phyloP scores from a whole-genome alignment of 176 grass and related monocot genomes.

The Oryza longistaminata region DNA sequence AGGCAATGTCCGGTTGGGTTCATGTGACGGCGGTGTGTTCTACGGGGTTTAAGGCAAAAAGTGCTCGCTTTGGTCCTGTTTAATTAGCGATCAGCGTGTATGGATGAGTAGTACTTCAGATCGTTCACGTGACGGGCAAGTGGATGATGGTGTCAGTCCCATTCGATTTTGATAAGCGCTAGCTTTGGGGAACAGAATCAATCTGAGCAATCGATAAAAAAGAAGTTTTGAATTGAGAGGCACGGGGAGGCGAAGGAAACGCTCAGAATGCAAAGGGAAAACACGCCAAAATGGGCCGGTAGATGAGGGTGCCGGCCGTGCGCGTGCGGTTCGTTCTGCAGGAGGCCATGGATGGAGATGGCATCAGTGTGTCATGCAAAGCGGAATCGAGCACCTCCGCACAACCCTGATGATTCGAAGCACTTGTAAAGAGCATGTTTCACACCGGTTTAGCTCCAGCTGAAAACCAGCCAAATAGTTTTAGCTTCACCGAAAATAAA shows the following conservation, averaged over 20 bases:
- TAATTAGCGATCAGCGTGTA: too few relatives aligned
- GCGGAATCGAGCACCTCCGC: background rate
- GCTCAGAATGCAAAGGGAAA: too few relatives aligned
- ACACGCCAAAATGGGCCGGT: too few relatives aligned
- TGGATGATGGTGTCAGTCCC: background rate
- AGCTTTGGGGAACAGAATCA: background rate
- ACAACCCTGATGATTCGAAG: background rate
- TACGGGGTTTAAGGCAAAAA: too few relatives aligned
- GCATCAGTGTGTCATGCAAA: conserved; percentile 14
- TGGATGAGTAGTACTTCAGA: too few relatives aligned
- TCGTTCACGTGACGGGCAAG: conserved; percentile 2
- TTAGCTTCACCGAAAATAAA: too few relatives aligned
- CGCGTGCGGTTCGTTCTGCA: background rate
- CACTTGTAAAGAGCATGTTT: background rate
- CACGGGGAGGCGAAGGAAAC: too few relatives aligned
- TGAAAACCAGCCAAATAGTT: too few relatives aligned
- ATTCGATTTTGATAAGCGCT: background rate
- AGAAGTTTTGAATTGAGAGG: background rate
- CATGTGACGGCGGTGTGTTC: background rate
- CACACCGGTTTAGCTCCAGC: too few relatives aligned
- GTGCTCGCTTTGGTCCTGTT: too few relatives aligned
- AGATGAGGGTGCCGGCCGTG: too few relatives aligned
- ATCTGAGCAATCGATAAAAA: background rate
- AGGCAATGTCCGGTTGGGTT: background rate
- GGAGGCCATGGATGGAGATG: background rate